These are phyloP conservation scores for Botrytis cinerea DNA, from an alignment of 2,329 filamentous ascomycete species.

Conservation along the genomic window DNA sequence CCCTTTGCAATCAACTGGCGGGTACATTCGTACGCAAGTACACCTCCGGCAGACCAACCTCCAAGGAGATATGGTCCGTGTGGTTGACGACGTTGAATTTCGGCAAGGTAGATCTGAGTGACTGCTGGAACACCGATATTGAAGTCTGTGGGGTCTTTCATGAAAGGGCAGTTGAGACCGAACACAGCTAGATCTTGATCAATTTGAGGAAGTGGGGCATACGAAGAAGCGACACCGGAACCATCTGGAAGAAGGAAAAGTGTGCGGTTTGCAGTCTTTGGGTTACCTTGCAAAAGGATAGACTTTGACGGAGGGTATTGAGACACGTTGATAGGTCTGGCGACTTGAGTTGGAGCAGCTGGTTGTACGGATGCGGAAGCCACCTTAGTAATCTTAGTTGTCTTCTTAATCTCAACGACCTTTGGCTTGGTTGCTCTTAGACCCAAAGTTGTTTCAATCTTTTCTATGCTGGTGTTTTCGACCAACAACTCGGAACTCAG, in stretches of 20 bases:
- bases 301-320: constrained; percentile 36
- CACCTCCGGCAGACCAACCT: constrained; percentile 75
- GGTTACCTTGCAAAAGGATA: constrained; percentile 49
- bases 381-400: constrained; percentile 2
- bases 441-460: constrained; percentile 32
- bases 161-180: constrained; percentile 68
- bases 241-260: constrained; percentile 53
- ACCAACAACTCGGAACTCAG: constrained; percentile 46
- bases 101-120: constrained; percentile 62
- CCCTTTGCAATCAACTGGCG: constrained; percentile 58
- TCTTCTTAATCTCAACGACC: constrained; percentile 12
- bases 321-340: constrained; percentile 13
- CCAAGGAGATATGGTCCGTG: constrained; percentile 66
- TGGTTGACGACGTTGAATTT: constrained; percentile 71
- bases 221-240: constrained; percentile 44
- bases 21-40: constrained; percentile 68
- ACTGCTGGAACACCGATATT: constrained; percentile 65
- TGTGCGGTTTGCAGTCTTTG: constrained; percentile 48
- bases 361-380: background rate
- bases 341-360: constrained; percentile 10
- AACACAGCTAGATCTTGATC: constrained; percentile 50
- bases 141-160: constrained; percentile 66
- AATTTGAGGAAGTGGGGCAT: constrained; percentile 42
- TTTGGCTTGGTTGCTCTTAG: constrained; percentile 25
- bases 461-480: constrained; percentile 33